phyloP scores from a whole-genome alignment of 306 rosid species.

The Cucurbita moschata region DNA sequence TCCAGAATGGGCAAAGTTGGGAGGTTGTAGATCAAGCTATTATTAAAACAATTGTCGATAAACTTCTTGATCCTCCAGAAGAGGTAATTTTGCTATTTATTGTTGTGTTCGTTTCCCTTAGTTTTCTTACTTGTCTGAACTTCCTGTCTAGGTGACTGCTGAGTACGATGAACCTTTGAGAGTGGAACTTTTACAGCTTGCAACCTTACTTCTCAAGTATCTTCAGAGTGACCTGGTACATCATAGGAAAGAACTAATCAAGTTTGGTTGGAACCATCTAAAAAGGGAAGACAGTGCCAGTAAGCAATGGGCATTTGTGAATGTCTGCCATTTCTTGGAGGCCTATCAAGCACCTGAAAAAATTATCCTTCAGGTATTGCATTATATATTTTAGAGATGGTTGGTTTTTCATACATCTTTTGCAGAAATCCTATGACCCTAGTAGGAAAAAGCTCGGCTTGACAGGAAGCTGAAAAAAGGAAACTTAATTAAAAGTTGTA shows the following conservation, averaged over 20 bases:
- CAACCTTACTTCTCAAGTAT: conserved; percentile 92
- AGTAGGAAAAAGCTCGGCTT: no score
- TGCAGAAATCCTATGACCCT: neutral
- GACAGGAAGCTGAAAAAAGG: no score
- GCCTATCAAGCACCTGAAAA: conserved; percentile 99
- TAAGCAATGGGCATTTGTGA: conserved; percentile 99
- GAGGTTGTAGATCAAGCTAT: conserved; percentile 86
- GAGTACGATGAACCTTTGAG: conserved; percentile 94
- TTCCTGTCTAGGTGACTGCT: conserved; percentile 71
- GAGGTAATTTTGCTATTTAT: conserved; percentile 41
- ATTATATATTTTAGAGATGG: conserved; percentile 3
- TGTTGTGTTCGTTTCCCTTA: neutral
- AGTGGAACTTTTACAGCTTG: conserved; percentile 92
- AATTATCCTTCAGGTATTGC: conserved; percentile 81
- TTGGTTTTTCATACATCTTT: neutral
- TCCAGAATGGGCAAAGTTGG: conserved; percentile 96
- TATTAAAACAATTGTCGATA: conserved; percentile 85
- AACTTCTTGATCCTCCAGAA: conserved; percentile 99
- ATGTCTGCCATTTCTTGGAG: conserved; percentile 98
- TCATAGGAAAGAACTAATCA: conserved; percentile 92
- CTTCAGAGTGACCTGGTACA: conserved; percentile 93
- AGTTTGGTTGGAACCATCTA: conserved; percentile 99
- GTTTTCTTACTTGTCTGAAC: conserved; percentile 11
- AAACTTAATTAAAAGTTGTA: neutral
- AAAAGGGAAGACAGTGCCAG: conserved; percentile 99